Conservation (phyloP, 176 grass and related monocot genomes). For the Carex myosuroides region DNA sequence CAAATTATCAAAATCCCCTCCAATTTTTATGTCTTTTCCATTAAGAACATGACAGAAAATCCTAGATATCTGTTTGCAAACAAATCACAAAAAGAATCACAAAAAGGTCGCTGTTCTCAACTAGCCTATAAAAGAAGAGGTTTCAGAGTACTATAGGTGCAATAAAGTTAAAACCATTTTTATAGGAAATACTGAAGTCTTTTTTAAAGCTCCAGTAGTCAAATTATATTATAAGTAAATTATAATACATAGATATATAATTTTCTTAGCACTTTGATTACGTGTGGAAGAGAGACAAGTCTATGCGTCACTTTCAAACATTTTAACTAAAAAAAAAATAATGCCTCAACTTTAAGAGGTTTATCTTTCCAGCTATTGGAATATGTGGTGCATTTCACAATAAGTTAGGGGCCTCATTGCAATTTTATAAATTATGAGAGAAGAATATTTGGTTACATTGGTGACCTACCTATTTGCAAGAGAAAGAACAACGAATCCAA, state of each 20-base stretch:
- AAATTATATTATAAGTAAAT: not conserved
- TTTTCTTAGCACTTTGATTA: not conserved
- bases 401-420: not conserved
- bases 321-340: not conserved
- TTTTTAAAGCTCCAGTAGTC: not conserved
- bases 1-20: no score
- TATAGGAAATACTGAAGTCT: not conserved
- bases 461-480: slow-evolving; percentile 69
- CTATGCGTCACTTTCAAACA: not conserved
- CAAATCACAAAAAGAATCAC: not conserved
- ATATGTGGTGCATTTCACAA: not conserved
- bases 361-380: not conserved
- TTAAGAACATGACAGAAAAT: not conserved
- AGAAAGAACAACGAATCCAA: slow-evolving; percentile 96
- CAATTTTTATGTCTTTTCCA: no score
- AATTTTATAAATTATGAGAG: not conserved
- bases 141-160: not conserved
- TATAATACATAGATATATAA: not conserved
- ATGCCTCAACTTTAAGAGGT: not conserved
- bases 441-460: not conserved
- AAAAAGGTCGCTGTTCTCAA: not conserved
- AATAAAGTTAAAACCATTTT: not conserved
- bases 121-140: not conserved
- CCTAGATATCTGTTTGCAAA: not conserved
- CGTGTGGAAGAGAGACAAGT: not conserved